Evolutionary conservation across 2,329 filamentous ascomycete species (phyloP), one percentile per base, ranked within the genome.

Genomic region (Aspergillus sp.): DNA sequence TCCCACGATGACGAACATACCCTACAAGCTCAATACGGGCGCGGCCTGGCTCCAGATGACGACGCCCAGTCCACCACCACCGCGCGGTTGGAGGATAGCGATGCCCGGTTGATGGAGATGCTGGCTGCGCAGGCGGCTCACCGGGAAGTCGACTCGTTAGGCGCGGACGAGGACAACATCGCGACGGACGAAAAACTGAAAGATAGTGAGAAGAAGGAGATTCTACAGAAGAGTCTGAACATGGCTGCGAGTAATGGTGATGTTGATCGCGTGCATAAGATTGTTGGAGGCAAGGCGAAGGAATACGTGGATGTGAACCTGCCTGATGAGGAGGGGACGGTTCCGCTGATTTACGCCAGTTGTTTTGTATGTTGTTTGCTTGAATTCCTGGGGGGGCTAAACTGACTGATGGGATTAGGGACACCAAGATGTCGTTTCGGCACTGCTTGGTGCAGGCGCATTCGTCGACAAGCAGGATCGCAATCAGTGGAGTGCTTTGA

Each of bases 171-270:
- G 61, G 85, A 93, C 49, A 81, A 83, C 39, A 82, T 97, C 42
- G 81, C 87, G 11, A 73, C 78, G 4, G 85, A 93, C 63, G 79
- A 86, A 42, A 86, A 83, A 56, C 70, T 95, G 43, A 79, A 88
- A 1, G 77, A 81, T 19, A 79, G 82, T 6, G 85, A 95, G 64
- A 97, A 96, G 75, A 82, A 76, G 54, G 78, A 86, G 37, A 81
- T 86, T 32, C 68, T 98, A 33, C 93, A 98, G 64, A 91, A 88
- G 61, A 83, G 87, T 10, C 75, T 98, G 52, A 90, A 91, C 60
- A 94, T 96, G 83, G 91, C 93, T 9, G 90, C 93, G 2, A 96
- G 91, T 65, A 98, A 98, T 65, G 93, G 93, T 39, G 93, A 97
- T 68, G 81, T 89, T 33, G 82, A 86, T 38, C 83, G 90, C 48